Evolutionary conservation across 345 rosid species (phyloP).

Genomic region (Psidium guajava): DNA sequence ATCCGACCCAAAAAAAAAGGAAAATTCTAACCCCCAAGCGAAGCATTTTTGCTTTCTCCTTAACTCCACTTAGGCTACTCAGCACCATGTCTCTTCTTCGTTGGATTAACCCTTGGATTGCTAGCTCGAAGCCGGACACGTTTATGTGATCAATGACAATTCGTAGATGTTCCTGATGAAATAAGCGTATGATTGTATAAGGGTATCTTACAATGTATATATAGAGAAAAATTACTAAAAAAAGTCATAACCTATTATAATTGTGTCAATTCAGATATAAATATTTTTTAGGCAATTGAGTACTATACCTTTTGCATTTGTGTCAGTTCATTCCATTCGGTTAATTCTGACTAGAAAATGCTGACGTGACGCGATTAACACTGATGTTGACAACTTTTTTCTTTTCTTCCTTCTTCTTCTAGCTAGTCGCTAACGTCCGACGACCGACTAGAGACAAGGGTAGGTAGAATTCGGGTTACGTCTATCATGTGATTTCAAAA

Average conservation of each 20-base stretch:
- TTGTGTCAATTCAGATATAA: no score
- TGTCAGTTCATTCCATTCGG: no score
- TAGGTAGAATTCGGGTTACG: background rate
- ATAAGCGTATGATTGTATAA: background rate
- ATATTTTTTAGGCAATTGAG: no score
- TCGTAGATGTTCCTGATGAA: background rate
- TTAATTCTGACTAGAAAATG: no score
- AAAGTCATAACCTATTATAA: no score
- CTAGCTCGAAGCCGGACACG: background rate
- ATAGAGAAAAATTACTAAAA: no score
- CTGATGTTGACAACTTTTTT: no score
- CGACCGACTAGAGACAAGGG: no score
- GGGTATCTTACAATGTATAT: background rate
- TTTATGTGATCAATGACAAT: background rate
- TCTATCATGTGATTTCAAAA: background rate
- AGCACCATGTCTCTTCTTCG: background rate
- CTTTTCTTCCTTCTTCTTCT: no score
- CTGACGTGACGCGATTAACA: accelerated
- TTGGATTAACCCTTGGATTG: background rate
- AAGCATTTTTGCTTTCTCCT: background rate
- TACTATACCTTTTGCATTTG: no score
- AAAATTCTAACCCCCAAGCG: background rate
- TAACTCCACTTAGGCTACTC: background rate
- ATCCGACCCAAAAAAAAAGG: background rate
- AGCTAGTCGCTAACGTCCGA: no score